Evolutionary conservation across 331 rosid genomes (phyloP).

Genomic region (Cucumis variabilis): DNA sequence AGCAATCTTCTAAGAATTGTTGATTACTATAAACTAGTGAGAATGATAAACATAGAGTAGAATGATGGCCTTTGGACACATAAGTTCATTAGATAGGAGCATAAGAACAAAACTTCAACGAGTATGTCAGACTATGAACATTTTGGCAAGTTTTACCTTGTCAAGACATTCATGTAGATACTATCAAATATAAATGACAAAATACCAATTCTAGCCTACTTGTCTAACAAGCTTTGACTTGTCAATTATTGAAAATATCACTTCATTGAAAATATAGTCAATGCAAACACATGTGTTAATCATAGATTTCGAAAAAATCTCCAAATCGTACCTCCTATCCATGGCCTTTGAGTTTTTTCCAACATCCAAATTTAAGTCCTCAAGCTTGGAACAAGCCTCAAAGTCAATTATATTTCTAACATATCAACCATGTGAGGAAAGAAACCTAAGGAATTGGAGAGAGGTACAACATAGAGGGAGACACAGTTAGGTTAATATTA

Average conservation of each 20-base stretch:
- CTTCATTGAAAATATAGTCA: conserved; percentile 60
- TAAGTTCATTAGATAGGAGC: neutral
- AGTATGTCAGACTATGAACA: conserved; percentile 80
- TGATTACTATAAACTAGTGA: neutral
- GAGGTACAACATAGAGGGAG: too few relatives aligned
- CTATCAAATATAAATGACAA: neutral
- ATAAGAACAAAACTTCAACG: neutral
- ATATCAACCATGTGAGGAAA: conserved; percentile 7
- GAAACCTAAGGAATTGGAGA: neutral
- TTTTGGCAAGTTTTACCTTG: conserved; percentile 56
- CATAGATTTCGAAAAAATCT: conserved; percentile 62
- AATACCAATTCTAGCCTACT: conserved; percentile 46
- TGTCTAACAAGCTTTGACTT: conserved; percentile 98
- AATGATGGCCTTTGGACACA: neutral
- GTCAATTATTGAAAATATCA: conserved; percentile 64
- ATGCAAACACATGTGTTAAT: neutral
- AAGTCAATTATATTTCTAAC: conserved; percentile 65
- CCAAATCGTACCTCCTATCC: conserved; percentile 47
- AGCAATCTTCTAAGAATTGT: conserved; percentile 4
- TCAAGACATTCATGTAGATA: conserved; percentile 38
- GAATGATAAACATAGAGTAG: neutral
- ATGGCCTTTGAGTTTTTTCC: conserved; percentile 58
- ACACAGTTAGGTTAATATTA: neutral
- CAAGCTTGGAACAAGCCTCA: conserved; percentile 97
- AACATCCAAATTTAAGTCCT: conserved; percentile 90